Evolutionary conservation across 73 alveolate species (phyloP).

Genomic region (Paramecium caudatum): DNA sequence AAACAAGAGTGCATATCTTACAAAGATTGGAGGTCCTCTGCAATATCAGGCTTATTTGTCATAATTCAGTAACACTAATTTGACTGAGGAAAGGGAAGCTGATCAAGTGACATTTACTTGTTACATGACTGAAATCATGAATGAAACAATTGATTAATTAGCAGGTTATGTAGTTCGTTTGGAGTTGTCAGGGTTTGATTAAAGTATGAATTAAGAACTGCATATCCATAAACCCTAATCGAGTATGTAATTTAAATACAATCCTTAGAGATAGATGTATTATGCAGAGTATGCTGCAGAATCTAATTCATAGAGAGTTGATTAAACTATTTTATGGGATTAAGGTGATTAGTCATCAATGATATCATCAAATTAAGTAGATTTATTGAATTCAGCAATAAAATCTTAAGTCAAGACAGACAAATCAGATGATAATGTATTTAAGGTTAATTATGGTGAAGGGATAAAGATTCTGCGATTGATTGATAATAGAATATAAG

Average conservation of each 20-base stretch:
- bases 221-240: not conserved
- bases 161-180: not conserved
- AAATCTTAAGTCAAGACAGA: slow-evolving; percentile 8
- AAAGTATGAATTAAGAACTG: slow-evolving; percentile 46
- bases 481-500: slow-evolving; percentile 33
- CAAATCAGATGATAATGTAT: not conserved
- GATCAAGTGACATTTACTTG: not conserved
- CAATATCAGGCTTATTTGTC: not conserved
- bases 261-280: slow-evolving; percentile 2
- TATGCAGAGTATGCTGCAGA: slow-evolving; percentile 48
- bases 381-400: not conserved
- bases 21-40: slow-evolving; percentile 7
- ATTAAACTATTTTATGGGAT: slow-evolving; percentile 56
- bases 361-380: slow-evolving; percentile 27
- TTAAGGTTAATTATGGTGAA: slow-evolving; percentile 40
- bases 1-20: not conserved
- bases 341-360: slow-evolving; percentile 57
- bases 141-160: not conserved
- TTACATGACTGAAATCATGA: slow-evolving; percentile 27
- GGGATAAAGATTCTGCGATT: slow-evolving; percentile 33
- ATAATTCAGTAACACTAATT: not conserved
- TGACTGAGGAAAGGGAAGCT: not conserved
- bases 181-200: slow-evolving; percentile 20
- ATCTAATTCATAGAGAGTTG: slow-evolving; percentile 42
- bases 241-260: slow-evolving; percentile 11